These are phyloP conservation scores for Marchantia paleacea DNA, from an alignment of 225 moss, liverwort and hornwort species.

Conservation along the genomic window DNA sequence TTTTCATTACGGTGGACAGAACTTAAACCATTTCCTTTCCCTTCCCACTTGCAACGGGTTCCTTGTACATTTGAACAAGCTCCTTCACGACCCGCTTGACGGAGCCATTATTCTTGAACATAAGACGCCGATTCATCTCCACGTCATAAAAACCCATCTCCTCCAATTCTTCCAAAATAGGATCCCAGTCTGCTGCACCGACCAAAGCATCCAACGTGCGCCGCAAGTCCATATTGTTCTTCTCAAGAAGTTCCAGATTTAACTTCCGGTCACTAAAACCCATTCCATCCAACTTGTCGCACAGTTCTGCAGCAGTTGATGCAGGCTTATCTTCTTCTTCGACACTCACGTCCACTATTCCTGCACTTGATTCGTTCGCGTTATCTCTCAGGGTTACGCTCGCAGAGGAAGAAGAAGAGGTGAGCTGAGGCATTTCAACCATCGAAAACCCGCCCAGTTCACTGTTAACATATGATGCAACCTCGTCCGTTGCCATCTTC, in stretches of 20 bases:
- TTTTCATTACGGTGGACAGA: neutral
- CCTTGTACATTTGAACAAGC: conserved; percentile 79
- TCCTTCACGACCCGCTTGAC: conserved; percentile 98
- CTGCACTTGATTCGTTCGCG: neutral
- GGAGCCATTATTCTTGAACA: conserved; percentile 98
- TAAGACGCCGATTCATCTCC: conserved; percentile 86
- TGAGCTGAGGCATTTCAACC: conserved; percentile 70
- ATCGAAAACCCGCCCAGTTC: conserved; percentile 78
- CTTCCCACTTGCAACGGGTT: conserved; percentile 47
- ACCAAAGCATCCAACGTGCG: conserved; percentile 74
- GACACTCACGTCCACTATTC: conserved; percentile 22
- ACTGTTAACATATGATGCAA: conserved; percentile 53
- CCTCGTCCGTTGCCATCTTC: conserved; percentile 30
- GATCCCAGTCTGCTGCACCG: conserved; percentile 84
- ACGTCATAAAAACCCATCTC: conserved; percentile 93
- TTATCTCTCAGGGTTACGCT: neutral
- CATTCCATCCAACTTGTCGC: conserved; percentile 62
- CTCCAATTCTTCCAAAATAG: conserved; percentile 84
- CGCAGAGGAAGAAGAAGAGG: conserved; percentile 1
- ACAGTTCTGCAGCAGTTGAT: conserved; percentile 24
- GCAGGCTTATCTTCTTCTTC: conserved; percentile 21
- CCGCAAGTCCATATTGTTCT: conserved; percentile 67
- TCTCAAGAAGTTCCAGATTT: conserved; percentile 67
- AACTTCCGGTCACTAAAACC: conserved; percentile 66
- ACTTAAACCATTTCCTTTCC: neutral